A percentile compares a stretch with the other conserved stretches of the same genome.
Conservation (phyloP, 208 protist species). For the Leishmania gerbilli region DNA sequence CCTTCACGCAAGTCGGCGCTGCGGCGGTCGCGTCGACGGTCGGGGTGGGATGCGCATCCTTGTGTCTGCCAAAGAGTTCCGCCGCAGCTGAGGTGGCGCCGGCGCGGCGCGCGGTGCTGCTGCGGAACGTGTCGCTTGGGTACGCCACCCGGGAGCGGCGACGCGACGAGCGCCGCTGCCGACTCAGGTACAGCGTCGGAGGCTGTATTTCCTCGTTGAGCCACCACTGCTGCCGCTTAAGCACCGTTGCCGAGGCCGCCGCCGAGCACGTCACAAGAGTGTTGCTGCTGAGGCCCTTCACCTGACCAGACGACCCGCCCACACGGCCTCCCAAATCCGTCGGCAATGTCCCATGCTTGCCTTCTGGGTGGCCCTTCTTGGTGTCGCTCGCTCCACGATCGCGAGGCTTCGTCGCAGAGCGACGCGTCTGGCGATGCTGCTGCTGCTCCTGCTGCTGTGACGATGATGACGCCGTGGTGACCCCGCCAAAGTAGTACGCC, state of each 20-base stretch:
- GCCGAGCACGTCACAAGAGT: not conserved
- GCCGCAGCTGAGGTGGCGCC: constrained; percentile 28
- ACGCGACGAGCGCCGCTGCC: constrained; percentile 18
- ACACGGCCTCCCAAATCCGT: not conserved
- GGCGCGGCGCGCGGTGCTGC: constrained; percentile 28
- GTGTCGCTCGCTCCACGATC: not conserved
- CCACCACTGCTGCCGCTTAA: constrained; percentile 6
- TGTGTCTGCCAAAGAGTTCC: constrained; percentile 12
- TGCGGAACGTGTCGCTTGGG: constrained; percentile 18
- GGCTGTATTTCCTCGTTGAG: constrained; percentile 10
- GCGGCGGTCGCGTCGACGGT: not conserved
- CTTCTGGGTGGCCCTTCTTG: not conserved
- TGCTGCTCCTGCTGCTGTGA: not conserved
- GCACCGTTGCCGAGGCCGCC: constrained; percentile 2
- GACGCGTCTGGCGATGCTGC: not conserved
- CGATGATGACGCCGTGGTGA: not conserved
- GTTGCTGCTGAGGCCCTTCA: not conserved
- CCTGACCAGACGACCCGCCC: not conserved
- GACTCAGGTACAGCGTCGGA: constrained; percentile 22
- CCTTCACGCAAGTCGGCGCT: not conserved
- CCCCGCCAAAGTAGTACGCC: constrained; percentile 20
- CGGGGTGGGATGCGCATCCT: constrained; percentile 1
- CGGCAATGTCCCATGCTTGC: not conserved
- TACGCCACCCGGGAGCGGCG: constrained; percentile 16
- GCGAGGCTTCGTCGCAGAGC: not conserved